Percentiles rank a stretch among this genome's conserved stretches.
phyloP scores from a whole-genome alignment of 2,329 filamentous ascomycete species.

The Iodosphaeria phyllophila region DNA sequence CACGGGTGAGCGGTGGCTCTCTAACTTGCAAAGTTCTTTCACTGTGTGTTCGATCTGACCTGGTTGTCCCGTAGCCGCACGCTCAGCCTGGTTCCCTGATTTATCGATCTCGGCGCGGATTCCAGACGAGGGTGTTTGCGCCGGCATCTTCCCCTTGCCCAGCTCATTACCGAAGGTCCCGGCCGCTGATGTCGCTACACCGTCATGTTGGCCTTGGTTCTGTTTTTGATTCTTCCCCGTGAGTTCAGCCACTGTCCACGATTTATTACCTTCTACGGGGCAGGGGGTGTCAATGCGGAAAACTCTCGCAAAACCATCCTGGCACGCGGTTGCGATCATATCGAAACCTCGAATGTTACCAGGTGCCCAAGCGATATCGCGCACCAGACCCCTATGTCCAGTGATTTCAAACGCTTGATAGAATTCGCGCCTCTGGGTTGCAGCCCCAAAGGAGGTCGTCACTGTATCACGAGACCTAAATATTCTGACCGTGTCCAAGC shows the following conservation, averaged over 20 bases:
- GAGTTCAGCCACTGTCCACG: constrained; percentile 29
- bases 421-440: constrained; percentile 52
- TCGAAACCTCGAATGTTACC: constrained; percentile 84
- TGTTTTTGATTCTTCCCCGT: constrained; percentile 17
- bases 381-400: constrained; percentile 57
- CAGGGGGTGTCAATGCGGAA: constrained; percentile 55
- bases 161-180: too few species aligned
- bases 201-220: constrained; percentile 4
- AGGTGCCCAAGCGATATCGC: constrained; percentile 83
- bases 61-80: constrained; percentile 35
- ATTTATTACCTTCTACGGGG: constrained; percentile 24
- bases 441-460: constrained; percentile 29
- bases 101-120: constrained; percentile 35
- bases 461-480: constrained; percentile 55
- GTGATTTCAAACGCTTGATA: constrained; percentile 65
- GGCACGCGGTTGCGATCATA: constrained; percentile 76
- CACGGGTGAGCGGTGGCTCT: constrained; percentile 49
- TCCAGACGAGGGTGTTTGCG: constrained; percentile 22
- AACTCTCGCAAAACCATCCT: constrained; percentile 80
- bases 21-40: constrained; percentile 46
- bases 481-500: constrained; percentile 66
- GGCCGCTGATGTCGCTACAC: not conserved
- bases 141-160: too few species aligned
- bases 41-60: constrained; percentile 47
- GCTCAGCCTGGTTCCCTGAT: constrained; percentile 24